Base-by-base conservation (phyloP, 1,284 basidiomycete species). In the Microbotryomycetes sp. region DNA sequence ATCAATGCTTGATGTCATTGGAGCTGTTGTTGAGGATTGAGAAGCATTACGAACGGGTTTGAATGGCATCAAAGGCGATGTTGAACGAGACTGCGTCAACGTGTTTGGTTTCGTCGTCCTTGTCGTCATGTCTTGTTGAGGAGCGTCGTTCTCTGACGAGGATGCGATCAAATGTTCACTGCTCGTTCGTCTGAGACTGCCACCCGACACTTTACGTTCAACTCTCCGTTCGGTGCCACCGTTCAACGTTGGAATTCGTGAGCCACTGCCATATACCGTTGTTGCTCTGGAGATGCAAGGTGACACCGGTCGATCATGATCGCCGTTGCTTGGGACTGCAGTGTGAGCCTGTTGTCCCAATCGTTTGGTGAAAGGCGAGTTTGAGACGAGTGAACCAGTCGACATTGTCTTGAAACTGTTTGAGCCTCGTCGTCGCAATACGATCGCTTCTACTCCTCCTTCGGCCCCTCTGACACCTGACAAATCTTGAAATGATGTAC, bases 371-470 rank as follows among this genome's bases (percentile, higher is more conserved):
- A 67, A 67, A 1, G 65, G 65, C 48, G 65, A 67, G 53, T 66
- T 67, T 49, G 56, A 59, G 42, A 69, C 67, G 62, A 69, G 63
- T 6, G 51, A 49, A 19, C 63, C 63, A 14, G 56, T 61, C 47
- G 58, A 54, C 62, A 69, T 64, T 42, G 62, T 61, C 54, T 67
- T 69, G 67, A 69, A 69, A 46, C 60, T 63, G 53, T 58, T 59
- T 5, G 60, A 63, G 51, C 63, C 60, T 15, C 67, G 52, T 14
- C 67, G 31, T 3, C 62, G 32, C 1, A 56, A 52, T 4, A 51
- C 56, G 52, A 69, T 64, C 5, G 65, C 65, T 9, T 65, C 58
- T 14, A 56, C 60, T 48, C 64, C 67, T 1, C 64, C 67, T 15
- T 67, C 65, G 15, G 66, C 66, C 28, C 66, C 66, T 4, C 22